phyloP scores from a whole-genome alignment of 345 rosid genomes.

The Ceriops tagal region DNA sequence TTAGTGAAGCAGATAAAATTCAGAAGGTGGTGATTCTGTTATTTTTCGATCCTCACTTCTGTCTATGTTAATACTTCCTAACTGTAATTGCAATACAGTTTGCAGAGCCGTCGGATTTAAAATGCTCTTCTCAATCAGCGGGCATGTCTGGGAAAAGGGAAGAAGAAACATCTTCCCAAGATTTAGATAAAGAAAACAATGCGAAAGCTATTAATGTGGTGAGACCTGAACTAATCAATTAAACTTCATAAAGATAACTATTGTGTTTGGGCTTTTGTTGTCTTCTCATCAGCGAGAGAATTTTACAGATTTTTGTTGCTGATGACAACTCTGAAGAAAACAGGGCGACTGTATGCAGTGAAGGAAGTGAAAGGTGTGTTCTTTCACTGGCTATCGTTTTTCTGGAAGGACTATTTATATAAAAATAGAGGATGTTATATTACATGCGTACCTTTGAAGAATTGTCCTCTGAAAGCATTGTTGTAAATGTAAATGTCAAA shows the following conservation, averaged over 20 bases:
- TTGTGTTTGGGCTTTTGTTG: background rate
- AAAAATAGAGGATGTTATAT: background rate
- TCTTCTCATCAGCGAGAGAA: slow-evolving; percentile 15
- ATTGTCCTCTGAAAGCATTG: too few species aligned
- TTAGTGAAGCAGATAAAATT: slow-evolving; percentile 59
- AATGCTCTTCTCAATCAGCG: slow-evolving; percentile 18
- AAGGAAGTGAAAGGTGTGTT: slow-evolving; percentile 44
- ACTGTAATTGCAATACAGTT: too few species aligned
- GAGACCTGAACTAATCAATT: background rate
- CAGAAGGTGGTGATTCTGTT: slow-evolving; percentile 43
- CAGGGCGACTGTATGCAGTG: slow-evolving; percentile 11
- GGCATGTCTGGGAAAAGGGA: slow-evolving; percentile 17
- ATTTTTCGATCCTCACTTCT: background rate
- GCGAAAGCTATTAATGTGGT: slow-evolving; percentile 23
- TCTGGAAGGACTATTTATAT: background rate
- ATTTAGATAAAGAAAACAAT: slow-evolving; percentile 19
- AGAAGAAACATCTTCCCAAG: slow-evolving; percentile 16
- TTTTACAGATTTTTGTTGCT: slow-evolving; percentile 28
- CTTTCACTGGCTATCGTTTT: background rate
- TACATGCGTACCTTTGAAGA: background rate
- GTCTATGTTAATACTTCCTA: background rate
- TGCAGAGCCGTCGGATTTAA: slow-evolving; percentile 11
- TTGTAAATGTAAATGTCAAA: too few species aligned
- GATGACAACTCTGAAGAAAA: slow-evolving; percentile 16
- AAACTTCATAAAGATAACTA: background rate